Base-by-base conservation (phyloP, 106 monocot species). In the Gastrodia elata region DNA sequence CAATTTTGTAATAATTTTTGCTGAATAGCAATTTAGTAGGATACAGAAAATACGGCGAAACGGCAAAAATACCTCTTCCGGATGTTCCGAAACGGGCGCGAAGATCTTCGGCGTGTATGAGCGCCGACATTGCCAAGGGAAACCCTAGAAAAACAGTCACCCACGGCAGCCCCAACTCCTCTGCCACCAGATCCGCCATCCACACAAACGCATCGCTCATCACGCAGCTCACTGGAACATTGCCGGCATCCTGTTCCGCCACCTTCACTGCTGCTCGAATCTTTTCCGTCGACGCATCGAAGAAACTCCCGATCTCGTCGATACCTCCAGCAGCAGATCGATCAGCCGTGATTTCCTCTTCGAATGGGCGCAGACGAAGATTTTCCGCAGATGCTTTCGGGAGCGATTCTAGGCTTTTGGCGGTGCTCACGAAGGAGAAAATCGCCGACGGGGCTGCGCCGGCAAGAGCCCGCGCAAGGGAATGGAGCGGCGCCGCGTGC, bases 121-220 rank as follows among this genome's bases (percentile, higher is more conserved):
- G 89, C 0, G 77, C 77, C 28, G 39, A 46, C 13, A 89, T 75
- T 0, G 59, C 44, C 2, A 30, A 25, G 0, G 87, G 69, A 6
- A 70, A 77, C 14, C 75, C 79, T 0, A 82, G 71, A 80, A 72
- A 81, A 0, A 88, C 18, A 30, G 88, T 25, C 8, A 86, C 75
- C 92, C 92, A 92, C 24, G 80, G 73, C 27, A 77, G 78, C 5
- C 34, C 77, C 73, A 83, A 39, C 76, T 83, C 87, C 46, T 68
- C 85, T 34, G 84, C 92, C 82, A 81, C 64, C 0, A 82, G 72
- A 2, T 67, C 82, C 6, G 82, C 75, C 61, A 79, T 59, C 86
- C 80, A 86, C 18, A 92, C 18, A 70, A 89, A 92, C 22, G 78
- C 68, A 38, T 92, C 92, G 27, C 78, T 82, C 16, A 92, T 71